Evolutionary conservation across 1,284 basidiomycete species (phyloP).

Genomic region (Pseudomicrostroma phylloplanum): DNA sequence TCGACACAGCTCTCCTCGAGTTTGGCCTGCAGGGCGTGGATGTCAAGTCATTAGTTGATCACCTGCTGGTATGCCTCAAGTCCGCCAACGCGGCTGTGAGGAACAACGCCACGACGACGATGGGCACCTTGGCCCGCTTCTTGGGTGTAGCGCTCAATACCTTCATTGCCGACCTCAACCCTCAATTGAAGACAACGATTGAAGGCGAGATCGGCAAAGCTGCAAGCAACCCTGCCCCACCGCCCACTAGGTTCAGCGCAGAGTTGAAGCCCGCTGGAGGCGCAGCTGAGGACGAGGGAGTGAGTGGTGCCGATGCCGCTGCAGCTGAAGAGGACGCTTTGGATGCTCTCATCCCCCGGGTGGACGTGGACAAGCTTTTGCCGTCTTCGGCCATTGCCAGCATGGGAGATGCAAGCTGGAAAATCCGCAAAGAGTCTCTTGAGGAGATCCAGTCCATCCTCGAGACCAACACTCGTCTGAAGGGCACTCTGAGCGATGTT

Average conservation of each 20-base stretch:
- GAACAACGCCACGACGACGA: slow-evolving; percentile 85
- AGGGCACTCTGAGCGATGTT: slow-evolving; percentile 79
- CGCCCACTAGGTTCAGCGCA: slow-evolving; percentile 57
- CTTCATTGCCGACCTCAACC: slow-evolving; percentile 87
- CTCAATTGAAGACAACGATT: slow-evolving; percentile 86
- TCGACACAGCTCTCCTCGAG: slow-evolving; percentile 79
- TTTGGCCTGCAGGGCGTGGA: slow-evolving; percentile 86
- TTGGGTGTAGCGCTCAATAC: slow-evolving; percentile 85
- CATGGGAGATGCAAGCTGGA: slow-evolving; percentile 86
- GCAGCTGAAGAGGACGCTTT: slow-evolving; percentile 35
- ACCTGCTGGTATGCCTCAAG: slow-evolving; percentile 76
- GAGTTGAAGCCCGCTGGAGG: slow-evolving; percentile 57
- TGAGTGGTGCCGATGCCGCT: slow-evolving; percentile 4
- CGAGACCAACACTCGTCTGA: slow-evolving; percentile 84
- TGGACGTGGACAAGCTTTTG: slow-evolving; percentile 82
- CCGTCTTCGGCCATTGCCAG: slow-evolving; percentile 78
- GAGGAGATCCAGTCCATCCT: slow-evolving; percentile 76
- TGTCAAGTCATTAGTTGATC: slow-evolving; percentile 78
- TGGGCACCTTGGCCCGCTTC: slow-evolving; percentile 86
- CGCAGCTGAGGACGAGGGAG: slow-evolving; percentile 35
- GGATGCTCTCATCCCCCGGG: slow-evolving; percentile 89
- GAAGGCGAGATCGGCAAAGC: slow-evolving; percentile 88
- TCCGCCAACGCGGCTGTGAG: slow-evolving; percentile 92
- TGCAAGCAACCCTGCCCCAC: slow-evolving; percentile 70
- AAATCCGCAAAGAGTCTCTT: slow-evolving; percentile 89